Evolutionary conservation across 768 basidiomycete species (phyloP).

Genomic region (Galerina marginata): DNA sequence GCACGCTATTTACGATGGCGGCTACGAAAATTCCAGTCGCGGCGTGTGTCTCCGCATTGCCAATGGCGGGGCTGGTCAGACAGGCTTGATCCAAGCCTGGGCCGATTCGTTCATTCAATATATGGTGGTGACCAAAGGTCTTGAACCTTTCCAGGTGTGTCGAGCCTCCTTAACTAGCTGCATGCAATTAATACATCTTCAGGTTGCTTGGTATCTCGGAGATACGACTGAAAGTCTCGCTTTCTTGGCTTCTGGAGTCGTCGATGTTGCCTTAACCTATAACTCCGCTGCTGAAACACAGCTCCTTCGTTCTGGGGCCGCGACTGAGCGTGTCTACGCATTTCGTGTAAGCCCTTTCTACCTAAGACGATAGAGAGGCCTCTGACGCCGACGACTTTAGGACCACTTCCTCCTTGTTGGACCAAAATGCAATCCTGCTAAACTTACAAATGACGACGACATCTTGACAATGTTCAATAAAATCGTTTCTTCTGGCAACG

Average conservation of each 20-base stretch:
- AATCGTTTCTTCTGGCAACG: slow-evolving; percentile 50
- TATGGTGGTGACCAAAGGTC: slow-evolving; percentile 33
- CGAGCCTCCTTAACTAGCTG: neutral
- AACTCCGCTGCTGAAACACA: slow-evolving; percentile 55
- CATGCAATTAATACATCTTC: neutral
- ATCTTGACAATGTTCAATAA: slow-evolving; percentile 52
- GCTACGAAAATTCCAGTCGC: slow-evolving; percentile 32
- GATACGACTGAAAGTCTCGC: slow-evolving; percentile 59
- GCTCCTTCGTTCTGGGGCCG: slow-evolving; percentile 33
- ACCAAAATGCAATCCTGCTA: slow-evolving; percentile 51
- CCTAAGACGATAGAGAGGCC: neutral
- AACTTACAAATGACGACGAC: slow-evolving; percentile 35
- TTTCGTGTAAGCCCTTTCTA: slow-evolving; percentile 43
- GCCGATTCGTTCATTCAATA: slow-evolving; percentile 52
- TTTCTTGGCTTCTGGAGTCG: slow-evolving; percentile 43
- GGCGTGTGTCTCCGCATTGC: slow-evolving; percentile 50
- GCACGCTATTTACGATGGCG: slow-evolving; percentile 45
- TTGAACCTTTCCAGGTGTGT: slow-evolving; percentile 39
- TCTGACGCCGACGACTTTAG: slow-evolving; percentile 11
- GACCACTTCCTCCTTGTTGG: slow-evolving; percentile 60
- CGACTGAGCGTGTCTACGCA: slow-evolving; percentile 43
- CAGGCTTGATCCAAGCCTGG: slow-evolving; percentile 52
- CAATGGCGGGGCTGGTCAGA: slow-evolving; percentile 58
- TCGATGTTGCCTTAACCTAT: slow-evolving; percentile 59
- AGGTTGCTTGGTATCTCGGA: slow-evolving; percentile 64